Evolutionary conservation across 208 protist species (phyloP), one percentile per base, ranked within the genome.

Genomic region (Phytomonas francai): DNA sequence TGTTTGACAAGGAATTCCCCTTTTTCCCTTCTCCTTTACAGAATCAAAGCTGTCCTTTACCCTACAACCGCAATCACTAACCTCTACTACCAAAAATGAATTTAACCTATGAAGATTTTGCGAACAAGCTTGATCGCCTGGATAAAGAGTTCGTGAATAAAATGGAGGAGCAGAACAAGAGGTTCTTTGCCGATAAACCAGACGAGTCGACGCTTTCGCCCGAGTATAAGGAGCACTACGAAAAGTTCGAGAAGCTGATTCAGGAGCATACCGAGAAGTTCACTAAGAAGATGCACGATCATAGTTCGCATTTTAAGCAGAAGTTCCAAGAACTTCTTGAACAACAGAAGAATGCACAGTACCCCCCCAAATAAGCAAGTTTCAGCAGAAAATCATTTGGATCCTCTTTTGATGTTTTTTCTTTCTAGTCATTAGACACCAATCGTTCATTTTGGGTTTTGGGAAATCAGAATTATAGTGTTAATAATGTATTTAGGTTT

Each of bases 121-220:
- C 87, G 67, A 76, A 81, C 58, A 96, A 94, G 85, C 91, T 96
- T 45, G 88, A 96, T 76, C 88, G 87, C 79, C 84, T 96, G 67
- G 88, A 94, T 72, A 81, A 81, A 49, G 91, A 96, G 84, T 93
- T 94, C 65, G 78, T 78, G 57, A 92, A 91, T 80, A 94, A 94
- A 85, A 94, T 96, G 89, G 88, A 94, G 78, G 88, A 94, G 67
- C 91, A 94, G 80, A 94, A 94, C 83, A 90, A 92, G 75, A 93
- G 89, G 77, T 94, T 96, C 80, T 96, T 96, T 70, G 87, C 88
- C 58, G 88, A 94, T 83, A 94, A 94, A 78, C 90, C 90, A 39
- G 88, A 93, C 62, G 88, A 96, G 70, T 82, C 77, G 64, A 91
- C 88, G 28, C 85, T 96, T 68, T 96, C 90, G 11, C 88, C 88